A percentile compares a stretch with the other conserved stretches of the same genome.
Evolutionary conservation across 345 rosid genomes (phyloP).

Genomic region (Ricinus communis): DNA sequence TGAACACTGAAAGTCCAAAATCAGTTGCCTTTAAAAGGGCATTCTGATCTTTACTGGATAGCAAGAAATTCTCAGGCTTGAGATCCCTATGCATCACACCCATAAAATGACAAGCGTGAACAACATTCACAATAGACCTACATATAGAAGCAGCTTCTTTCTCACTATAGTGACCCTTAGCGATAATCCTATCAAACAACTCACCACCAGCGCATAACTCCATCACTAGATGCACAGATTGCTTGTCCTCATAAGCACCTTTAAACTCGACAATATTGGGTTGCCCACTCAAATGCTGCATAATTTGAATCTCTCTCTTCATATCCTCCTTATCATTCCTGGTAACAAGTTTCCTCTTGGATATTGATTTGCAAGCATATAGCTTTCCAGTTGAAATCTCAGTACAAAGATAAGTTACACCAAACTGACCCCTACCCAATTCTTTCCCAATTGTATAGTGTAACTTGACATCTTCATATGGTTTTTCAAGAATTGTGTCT

Average conservation of each 20-base stretch:
- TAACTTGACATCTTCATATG: slow-evolving; percentile 25
- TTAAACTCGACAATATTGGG: slow-evolving; percentile 34
- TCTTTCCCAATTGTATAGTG: slow-evolving; percentile 25
- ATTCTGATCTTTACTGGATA: slow-evolving; percentile 21
- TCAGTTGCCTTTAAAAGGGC: slow-evolving; percentile 30
- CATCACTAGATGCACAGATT: slow-evolving; percentile 34
- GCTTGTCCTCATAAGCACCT: slow-evolving; percentile 36
- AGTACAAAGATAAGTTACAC: slow-evolving; percentile 29
- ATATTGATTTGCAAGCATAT: slow-evolving; percentile 34
- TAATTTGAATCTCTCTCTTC: slow-evolving; percentile 36
- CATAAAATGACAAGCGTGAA: slow-evolving; percentile 33
- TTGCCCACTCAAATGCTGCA: slow-evolving; percentile 37
- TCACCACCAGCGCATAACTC: slow-evolving; percentile 35
- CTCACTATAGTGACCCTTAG: slow-evolving; percentile 35
- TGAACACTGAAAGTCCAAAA: slow-evolving; percentile 42
- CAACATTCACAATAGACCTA: slow-evolving; percentile 34
- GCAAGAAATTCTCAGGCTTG: slow-evolving; percentile 37
- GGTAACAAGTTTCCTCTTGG: slow-evolving; percentile 30
- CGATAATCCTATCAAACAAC: slow-evolving; percentile 25
- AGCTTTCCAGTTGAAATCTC: slow-evolving; percentile 27
- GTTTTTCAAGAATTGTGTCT: slow-evolving; percentile 30
- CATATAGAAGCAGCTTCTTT: slow-evolving; percentile 34
- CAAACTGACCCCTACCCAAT: slow-evolving; percentile 37
- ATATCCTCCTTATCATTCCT: slow-evolving; percentile 33
- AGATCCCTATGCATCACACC: slow-evolving; percentile 39